phyloP scores from a whole-genome alignment of 1,284 basidiomycete species.

The Uromyces viciae-fabae region DNA sequence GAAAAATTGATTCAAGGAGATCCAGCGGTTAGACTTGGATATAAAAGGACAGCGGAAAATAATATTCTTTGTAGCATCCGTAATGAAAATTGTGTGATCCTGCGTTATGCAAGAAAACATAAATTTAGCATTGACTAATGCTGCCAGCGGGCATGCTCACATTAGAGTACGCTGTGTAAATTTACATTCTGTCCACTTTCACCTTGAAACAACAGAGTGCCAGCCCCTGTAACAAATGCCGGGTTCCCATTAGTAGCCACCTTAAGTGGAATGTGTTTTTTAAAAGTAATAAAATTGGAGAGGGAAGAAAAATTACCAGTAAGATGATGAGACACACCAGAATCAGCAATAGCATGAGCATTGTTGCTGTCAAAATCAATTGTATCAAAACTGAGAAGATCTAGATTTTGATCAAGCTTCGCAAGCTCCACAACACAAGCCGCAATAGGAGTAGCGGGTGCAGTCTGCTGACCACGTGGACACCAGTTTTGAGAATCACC shows the following conservation, averaged over 20 bases:
- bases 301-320: not conserved
- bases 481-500: not conserved
- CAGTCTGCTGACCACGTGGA: no score
- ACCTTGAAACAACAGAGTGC: not conserved
- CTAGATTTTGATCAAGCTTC: not conserved
- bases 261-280: not conserved
- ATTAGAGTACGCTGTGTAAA: no score
- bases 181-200: not conserved
- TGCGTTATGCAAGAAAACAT: no score
- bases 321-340: slow-evolving; percentile 11
- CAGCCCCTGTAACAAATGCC: not conserved
- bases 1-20: no score
- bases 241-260: not conserved
- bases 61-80: no score
- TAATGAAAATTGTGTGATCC: no score
- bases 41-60: not conserved
- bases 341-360: not conserved
- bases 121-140: no score
- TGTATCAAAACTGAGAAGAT: not conserved
- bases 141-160: no score
- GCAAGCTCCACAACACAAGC: not conserved
- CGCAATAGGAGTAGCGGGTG: no score
- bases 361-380: not conserved
- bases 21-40: not conserved
- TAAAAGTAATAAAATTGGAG: not conserved